Conservation (phyloP, 352 stramenopile genomes). For the Phytophthora sansomeana region DNA sequence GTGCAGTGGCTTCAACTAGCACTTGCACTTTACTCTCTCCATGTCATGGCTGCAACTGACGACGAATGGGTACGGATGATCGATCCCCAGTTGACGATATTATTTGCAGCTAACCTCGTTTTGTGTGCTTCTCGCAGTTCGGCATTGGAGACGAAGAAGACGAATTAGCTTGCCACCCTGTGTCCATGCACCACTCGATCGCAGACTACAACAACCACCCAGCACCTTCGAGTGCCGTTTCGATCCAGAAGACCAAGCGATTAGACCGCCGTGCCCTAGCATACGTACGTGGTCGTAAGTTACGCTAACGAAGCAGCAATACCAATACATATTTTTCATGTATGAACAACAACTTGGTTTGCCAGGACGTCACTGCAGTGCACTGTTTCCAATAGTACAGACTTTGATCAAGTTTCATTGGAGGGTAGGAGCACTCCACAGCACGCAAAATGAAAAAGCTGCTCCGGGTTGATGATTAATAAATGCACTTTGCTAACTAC, state of each 20-base stretch:
- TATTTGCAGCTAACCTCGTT: background rate
- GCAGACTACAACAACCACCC: constrained; percentile 80
- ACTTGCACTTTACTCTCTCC: constrained; percentile 84
- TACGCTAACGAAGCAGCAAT: constrained; percentile 48
- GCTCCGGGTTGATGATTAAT: no score
- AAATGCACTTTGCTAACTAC: no score
- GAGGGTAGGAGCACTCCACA: no score
- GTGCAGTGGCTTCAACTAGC: constrained; percentile 89
- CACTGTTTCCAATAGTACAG: no score
- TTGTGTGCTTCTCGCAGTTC: constrained; percentile 39
- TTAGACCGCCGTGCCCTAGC: constrained; percentile 79
- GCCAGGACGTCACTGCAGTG: no score
- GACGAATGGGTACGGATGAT: constrained; percentile 76
- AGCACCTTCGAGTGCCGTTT: constrained; percentile 60
- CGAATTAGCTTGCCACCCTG: constrained; percentile 57
- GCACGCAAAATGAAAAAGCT: no score
- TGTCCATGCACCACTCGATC: constrained; percentile 75
- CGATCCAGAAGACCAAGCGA: constrained; percentile 83
- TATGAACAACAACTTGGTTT: background rate
- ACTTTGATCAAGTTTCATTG: no score
- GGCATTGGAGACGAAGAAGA: constrained; percentile 71
- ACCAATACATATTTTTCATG: constrained; percentile 1
- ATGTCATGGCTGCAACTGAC: constrained; percentile 77
- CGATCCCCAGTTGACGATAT: background rate
- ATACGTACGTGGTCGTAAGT: constrained; percentile 75